Evolutionary conservation across 208 protist genomes (phyloP).

Genomic region (Trypanosoma mega): DNA sequence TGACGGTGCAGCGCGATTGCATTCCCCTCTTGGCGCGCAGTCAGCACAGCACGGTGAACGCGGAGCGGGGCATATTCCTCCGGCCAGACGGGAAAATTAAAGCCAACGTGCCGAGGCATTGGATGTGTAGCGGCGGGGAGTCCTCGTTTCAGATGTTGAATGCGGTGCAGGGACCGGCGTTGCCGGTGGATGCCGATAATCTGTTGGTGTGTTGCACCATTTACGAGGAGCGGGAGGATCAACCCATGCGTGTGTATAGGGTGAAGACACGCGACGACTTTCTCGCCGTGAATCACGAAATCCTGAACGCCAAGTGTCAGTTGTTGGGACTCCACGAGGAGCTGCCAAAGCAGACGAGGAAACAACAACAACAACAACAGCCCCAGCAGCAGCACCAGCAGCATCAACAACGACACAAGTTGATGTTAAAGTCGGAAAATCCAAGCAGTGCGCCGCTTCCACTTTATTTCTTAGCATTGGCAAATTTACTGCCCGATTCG

Average conservation of each 20-base stretch:
- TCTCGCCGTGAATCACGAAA: conserved; percentile 58
- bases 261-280: conserved; percentile 74
- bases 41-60: conserved; percentile 72
- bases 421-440: background rate
- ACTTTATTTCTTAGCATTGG: conserved; percentile 36
- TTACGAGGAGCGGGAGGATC: conserved; percentile 56
- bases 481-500: conserved; percentile 45
- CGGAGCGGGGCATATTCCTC: conserved; percentile 34
- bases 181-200: conserved; percentile 58
- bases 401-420: background rate
- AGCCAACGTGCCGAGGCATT: conserved; percentile 61
- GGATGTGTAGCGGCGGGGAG: conserved; percentile 40
- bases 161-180: conserved; percentile 28
- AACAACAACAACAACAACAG: background rate
- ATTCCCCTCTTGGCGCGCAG: conserved; percentile 62
- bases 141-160: conserved; percentile 57
- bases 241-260: conserved; percentile 45
- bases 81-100: conserved; percentile 59
- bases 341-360: background rate
- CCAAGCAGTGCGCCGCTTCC: background rate
- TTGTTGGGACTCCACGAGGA: conserved; percentile 37
- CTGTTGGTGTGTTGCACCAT: conserved; percentile 78
- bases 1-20: conserved; percentile 26
- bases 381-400: conserved; percentile 11
- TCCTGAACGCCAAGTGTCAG: conserved; percentile 61